Base-by-base conservation (phyloP, 2,329 filamentous ascomycete genomes). In the Fusarium dimerum region DNA sequence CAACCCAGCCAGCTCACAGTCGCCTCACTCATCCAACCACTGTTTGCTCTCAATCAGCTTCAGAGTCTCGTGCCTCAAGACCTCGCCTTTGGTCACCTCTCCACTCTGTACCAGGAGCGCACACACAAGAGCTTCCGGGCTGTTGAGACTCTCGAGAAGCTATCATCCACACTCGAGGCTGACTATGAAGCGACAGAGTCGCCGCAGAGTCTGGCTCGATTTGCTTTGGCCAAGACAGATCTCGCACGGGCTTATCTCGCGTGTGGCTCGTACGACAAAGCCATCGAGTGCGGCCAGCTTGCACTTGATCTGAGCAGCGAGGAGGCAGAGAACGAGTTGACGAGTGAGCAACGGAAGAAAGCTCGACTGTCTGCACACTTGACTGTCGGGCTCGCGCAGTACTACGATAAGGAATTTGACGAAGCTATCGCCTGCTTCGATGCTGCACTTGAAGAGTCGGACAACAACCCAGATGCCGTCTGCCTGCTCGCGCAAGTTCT, bases 401-500 rank as follows among this genome's bases (percentile, higher is more conserved):
- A 92, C 71, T 90, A 89, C 68, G 73, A 78, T 32, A 74, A 82
- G 20, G 76, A 86, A 20, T 81, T 88, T 59, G 81, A 86, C 40
- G 81, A 84, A 46, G 88, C 92, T 1, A 85, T 96, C 26, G 78
- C 81, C 11, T 92, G 88, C 73, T 96, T 99, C 71, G 85, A 90
- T 57, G 79, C 84, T 3, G 92, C 92, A 0, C 78, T 97, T 8
- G 79, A 86, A 50, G 92, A 96, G 68, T 91, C 89, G 1, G 76
- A 83, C 30, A 82, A 83, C 38, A 86, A 91, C 55, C 88, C 92
- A 0, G 92, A 97, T 66, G 88, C 93, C 1, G 86, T 92, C 0
- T 97, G 92, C 65, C 78, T 97, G 12, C 78, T 97, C 12, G 89
- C 92, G 0, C 91, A 97, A 71, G 89, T 97, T 0, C 80, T 97